Percentiles rank a stretch among this genome's conserved stretches.
phyloP scores from a whole-genome alignment of 164 flowering plant genomes.

The Paratinospora sagittata region DNA sequence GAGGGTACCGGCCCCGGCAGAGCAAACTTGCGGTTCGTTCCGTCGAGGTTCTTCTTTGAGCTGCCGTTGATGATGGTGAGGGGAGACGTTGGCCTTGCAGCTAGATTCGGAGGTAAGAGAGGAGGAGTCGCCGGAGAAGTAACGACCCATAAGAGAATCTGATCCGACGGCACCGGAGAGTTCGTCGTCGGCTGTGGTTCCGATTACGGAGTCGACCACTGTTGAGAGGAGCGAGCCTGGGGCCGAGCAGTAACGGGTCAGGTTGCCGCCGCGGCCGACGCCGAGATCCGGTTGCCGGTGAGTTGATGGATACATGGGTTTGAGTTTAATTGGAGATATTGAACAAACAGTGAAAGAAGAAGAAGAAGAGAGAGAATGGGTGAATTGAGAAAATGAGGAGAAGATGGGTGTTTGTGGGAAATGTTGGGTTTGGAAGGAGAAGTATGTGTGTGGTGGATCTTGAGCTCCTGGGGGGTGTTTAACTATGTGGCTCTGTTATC shows the following conservation, averaged over 20 bases:
- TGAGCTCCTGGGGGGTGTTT: neutral
- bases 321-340: no score
- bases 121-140: constrained; percentile 6
- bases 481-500: no score
- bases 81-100: neutral
- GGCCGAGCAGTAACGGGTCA: constrained; percentile 15
- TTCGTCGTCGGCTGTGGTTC: neutral
- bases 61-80: neutral
- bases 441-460: neutral
- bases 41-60: neutral
- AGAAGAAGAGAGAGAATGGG: no score
- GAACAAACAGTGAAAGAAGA: neutral
- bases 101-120: neutral
- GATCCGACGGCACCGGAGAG: constrained; percentile 14
- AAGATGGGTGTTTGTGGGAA: neutral
- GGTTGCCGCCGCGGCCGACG: neutral
- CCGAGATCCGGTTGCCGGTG: neutral
- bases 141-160: neutral
- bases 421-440: no score
- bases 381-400: neutral
- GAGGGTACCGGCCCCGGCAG: neutral
- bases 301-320: constrained; percentile 12
- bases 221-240: constrained; percentile 11
- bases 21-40: neutral
- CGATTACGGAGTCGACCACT: constrained; percentile 12